Evolutionary conservation across 192 early-diverging fungal species (phyloP).

Genomic region (Piromyces finnis): DNA sequence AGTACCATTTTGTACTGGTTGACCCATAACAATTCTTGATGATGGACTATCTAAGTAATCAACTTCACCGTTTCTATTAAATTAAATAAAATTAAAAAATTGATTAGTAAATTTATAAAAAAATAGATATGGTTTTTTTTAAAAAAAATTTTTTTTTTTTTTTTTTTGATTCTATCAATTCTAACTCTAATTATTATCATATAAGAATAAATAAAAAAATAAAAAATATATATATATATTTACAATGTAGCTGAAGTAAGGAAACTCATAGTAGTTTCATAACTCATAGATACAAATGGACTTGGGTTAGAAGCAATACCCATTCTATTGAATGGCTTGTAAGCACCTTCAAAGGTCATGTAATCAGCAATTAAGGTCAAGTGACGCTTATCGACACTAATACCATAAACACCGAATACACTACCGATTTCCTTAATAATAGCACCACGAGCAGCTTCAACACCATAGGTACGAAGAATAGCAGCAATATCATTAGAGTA

Average conservation of each 20-base stretch:
- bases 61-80: conserved; percentile 50
- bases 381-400: conserved; percentile 84
- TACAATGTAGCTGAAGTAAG: conserved; percentile 70
- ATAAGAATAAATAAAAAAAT: neutral
- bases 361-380: conserved; percentile 93
- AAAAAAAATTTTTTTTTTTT: too few species aligned
- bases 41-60: conserved; percentile 81
- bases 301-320: conserved; percentile 80
- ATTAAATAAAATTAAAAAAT: too few species aligned
- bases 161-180: too few species aligned
- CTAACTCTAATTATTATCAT: too few species aligned
- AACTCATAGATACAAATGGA: conserved; percentile 96
- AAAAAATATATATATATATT: conserved; percentile 1
- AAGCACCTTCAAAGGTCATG: conserved; percentile 99
- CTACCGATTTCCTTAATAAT: conserved; percentile 82
- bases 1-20: conserved; percentile 81
- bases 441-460: conserved; percentile 83
- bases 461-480: conserved; percentile 81
- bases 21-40: conserved; percentile 81
- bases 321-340: conserved; percentile 93
- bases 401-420: conserved; percentile 90
- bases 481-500: conserved; percentile 97
- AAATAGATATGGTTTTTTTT: too few species aligned
- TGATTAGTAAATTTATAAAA: too few species aligned
- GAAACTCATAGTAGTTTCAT: conserved; percentile 91